Percentiles rank a stretch among this genome's conserved stretches.
Conservation (phyloP, 169 alveolate species). For the Fabrea salina region DNA sequence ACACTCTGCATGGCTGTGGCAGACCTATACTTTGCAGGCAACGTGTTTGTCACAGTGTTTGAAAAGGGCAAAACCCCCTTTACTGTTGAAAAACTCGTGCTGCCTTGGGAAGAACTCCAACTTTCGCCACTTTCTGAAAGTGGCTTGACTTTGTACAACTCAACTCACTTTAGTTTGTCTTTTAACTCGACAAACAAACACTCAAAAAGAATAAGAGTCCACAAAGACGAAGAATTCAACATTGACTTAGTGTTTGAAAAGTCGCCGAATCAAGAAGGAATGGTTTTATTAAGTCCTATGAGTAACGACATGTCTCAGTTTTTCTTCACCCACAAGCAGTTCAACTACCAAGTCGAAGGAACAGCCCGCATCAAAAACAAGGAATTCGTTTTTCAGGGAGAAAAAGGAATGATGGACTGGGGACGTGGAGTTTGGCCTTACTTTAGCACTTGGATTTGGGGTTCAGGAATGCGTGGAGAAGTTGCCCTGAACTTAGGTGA, state of each 20-base stretch:
- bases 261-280: not conserved
- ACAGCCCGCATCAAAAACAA: not conserved
- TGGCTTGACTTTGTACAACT: not conserved
- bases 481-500: constrained; percentile 12
- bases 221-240: not conserved
- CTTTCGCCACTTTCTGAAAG: not conserved
- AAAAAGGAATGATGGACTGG: constrained; percentile 25
- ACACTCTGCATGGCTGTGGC: not conserved
- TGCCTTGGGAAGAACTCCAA: not conserved
- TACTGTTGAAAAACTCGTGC: not conserved
- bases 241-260: not conserved
- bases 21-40: not conserved
- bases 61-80: not conserved
- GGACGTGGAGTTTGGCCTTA: constrained; percentile 32
- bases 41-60: not conserved
- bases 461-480: not conserved
- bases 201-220: not conserved
- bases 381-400: not conserved
- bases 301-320: not conserved
- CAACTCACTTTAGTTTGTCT: not conserved
- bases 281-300: constrained; percentile 12
- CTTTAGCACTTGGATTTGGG: constrained; percentile 24
- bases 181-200: not conserved
- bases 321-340: constrained; percentile 14
- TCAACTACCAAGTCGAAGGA: constrained; percentile 9